Conservation (phyloP, 495 filamentous ascomycete genomes). For the Penicillium steckii region DNA sequence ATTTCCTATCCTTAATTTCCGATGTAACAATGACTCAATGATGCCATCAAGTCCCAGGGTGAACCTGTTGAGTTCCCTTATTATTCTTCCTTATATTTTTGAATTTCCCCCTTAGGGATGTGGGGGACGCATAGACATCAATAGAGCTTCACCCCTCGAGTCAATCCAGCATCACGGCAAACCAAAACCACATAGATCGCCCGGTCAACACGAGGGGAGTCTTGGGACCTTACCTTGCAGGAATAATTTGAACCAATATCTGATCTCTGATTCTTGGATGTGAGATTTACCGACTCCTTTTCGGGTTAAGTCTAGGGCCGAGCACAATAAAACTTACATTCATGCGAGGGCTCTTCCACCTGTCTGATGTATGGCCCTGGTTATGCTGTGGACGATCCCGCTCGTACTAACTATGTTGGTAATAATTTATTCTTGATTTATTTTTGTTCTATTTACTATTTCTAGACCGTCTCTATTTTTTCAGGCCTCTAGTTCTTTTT, state of each 20-base stretch:
- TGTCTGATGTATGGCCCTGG: constrained; percentile 14
- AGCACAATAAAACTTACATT: constrained; percentile 12
- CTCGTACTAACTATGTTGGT: background rate
- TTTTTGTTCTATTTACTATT: background rate
- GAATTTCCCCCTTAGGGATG: constrained; percentile 23
- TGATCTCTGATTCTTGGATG: background rate
- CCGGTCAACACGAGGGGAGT: constrained; percentile 21
- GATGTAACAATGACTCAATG: background rate
- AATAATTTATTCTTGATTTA: background rate
- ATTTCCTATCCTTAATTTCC: background rate
- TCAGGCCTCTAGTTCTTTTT: background rate
- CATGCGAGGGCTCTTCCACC: constrained; percentile 17
- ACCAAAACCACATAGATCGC: constrained; percentile 4
- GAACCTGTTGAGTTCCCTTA: background rate
- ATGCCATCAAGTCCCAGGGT: background rate
- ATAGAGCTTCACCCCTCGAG: constrained; percentile 22
- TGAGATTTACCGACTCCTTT: constrained; percentile 2
- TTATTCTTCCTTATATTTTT: constrained; percentile 6
- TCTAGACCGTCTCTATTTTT: too few relatives aligned
- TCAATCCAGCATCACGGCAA: background rate
- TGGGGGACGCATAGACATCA: constrained; percentile 23
- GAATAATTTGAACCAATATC: constrained; percentile 8
- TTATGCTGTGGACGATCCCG: background rate
- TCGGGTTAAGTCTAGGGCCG: constrained; percentile 1
- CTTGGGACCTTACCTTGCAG: constrained; percentile 17